Evolutionary conservation across 805 yeast genomes (phyloP).

Genomic region (Cyberlindnera japonica): DNA sequence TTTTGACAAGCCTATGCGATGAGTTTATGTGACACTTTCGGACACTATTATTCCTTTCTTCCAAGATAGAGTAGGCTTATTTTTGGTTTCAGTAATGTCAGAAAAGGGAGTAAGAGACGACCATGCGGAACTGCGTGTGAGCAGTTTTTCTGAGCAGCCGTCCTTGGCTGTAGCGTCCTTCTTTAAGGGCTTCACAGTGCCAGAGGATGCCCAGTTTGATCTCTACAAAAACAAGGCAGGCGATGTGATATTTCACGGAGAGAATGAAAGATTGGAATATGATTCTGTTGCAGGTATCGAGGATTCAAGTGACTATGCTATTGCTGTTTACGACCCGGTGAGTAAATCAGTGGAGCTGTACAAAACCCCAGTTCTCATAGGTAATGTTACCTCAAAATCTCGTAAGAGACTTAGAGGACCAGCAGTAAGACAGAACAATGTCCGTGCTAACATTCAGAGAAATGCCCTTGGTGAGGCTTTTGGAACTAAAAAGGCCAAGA

Average conservation of each 20-base stretch:
- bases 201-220: constrained; percentile 56
- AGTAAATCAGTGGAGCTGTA: constrained; percentile 60
- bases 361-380: constrained; percentile 58
- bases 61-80: too few relatives aligned
- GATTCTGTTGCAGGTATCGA: constrained; percentile 49
- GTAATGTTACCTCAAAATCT: constrained; percentile 60
- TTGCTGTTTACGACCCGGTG: constrained; percentile 76
- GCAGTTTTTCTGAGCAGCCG: constrained; percentile 38
- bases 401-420: constrained; percentile 60
- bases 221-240: constrained; percentile 43
- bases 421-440: constrained; percentile 52
- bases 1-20: constrained; percentile 1
- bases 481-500: constrained; percentile 95
- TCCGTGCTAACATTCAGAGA: constrained; percentile 54
- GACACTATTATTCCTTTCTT: background rate
- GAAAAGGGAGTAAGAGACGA: constrained; percentile 35
- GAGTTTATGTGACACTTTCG: background rate
- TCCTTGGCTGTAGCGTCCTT: constrained; percentile 62
- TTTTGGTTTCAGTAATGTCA: too few relatives aligned
- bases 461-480: constrained; percentile 90
- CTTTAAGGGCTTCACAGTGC: constrained; percentile 70
- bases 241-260: constrained; percentile 69
- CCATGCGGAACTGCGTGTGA: constrained; percentile 39
- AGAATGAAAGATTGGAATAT: constrained; percentile 67
- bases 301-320: constrained; percentile 48